Conservation (phyloP, 306 rosid genomes). For the Bauhinia variegata region DNA sequence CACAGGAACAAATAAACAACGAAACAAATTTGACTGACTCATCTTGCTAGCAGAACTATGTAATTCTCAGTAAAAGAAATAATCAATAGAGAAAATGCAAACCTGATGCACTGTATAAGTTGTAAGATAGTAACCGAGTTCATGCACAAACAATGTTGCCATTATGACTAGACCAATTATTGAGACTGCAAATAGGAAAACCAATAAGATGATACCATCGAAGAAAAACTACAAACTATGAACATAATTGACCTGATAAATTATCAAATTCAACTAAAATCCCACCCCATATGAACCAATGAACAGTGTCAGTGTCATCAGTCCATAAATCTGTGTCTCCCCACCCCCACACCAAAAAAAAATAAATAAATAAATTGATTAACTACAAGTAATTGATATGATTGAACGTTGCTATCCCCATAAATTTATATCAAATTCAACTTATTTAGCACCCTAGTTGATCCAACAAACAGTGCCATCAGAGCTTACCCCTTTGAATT, state of each 20-base stretch:
- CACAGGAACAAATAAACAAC: not conserved
- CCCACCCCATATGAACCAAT: no score
- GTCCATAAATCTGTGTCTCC: no score
- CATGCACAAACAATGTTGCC: slow-evolving; percentile 83
- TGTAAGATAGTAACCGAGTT: slow-evolving; percentile 85
- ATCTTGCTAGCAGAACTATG: not conserved
- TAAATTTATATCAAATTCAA: no score
- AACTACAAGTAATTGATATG: no score
- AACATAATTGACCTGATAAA: not conserved
- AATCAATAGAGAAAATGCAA: slow-evolving; percentile 10
- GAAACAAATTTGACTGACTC: not conserved
- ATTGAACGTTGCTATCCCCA: no score
- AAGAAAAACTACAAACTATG: not conserved
- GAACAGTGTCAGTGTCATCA: no score
- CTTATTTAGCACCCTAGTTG: no score
- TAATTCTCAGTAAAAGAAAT: not conserved
- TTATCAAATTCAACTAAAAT: no score
- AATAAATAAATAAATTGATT: no score
- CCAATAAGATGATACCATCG: not conserved
- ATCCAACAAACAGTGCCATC: no score
- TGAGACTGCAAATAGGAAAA: slow-evolving; percentile 56
- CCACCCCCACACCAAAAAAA: no score
- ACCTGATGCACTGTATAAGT: slow-evolving; percentile 91
- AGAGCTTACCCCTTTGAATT: no score
- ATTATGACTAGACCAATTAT: slow-evolving; percentile 74